Evolutionary conservation across 2,329 filamentous ascomycete genomes (phyloP), one percentile per base, ranked within the genome.

Genomic region (Metarhizium robertsii): DNA sequence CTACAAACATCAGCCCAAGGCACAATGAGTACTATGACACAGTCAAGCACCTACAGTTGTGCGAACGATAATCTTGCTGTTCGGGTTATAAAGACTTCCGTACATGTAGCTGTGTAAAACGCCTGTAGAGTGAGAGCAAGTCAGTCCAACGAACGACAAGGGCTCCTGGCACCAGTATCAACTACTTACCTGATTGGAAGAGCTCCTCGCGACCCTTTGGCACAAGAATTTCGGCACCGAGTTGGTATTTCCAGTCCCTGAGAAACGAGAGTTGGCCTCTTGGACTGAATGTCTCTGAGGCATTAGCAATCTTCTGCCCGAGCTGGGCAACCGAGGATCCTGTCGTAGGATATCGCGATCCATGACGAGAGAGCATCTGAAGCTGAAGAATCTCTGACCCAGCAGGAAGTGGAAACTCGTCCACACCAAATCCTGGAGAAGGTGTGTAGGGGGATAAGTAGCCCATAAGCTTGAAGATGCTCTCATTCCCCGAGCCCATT

Each of bases 101-200:
- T 90, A 90, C 72, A 85, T 82, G 69, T 90, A 90, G 61, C 84
- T 84, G 66, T 90, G 86, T 50, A 88, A 66, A 1, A 87, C 77
- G 2, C 86, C 85, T 75, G 52, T 16, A 32, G 8, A 18, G 20
- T 7, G 45, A 34, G n/a, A 52, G 43, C 25, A 25, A 16, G 25
- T 60, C 14, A 59, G 50, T 8, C 3, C 20, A 7, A 45, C n/a
- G 18, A 6, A 45, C 18, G n/a, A 6, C 6, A 25, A 25, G 6
- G 18, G n/a, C 16, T 45, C 18, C 4, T 7, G 16, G 13, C 6
- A 14, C 5, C 3, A 40, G 8, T 11, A 11, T 46, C 4, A 29
- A 11, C 20, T 16, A 50, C 63, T 57, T 61, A 69, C 75, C 77
- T 52, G 83, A 87, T 43, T 88, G 80, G 61, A 86, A 90, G 1